Evolutionary conservation across 2,329 filamentous ascomycete species (phyloP).

Genomic region (Colletotrichum camelliae): DNA sequence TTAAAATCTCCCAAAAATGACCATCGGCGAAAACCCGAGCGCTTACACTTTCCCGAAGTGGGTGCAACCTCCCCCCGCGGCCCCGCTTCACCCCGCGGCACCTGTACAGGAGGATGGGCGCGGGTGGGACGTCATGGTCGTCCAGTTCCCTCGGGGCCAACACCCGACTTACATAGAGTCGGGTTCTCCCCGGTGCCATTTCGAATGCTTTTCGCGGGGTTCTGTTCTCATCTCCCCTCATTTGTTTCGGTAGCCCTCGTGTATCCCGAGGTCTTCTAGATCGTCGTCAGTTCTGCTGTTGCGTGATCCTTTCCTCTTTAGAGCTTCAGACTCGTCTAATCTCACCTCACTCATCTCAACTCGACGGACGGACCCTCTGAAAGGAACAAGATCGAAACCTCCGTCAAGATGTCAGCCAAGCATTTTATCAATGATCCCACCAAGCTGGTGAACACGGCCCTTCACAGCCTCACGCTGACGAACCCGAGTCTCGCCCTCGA

Average conservation of each 20-base stretch:
- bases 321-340: not conserved
- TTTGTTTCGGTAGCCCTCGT: not conserved
- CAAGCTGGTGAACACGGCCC: conserved; percentile 77
- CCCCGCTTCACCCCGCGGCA: conserved; percentile 11
- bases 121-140: conserved; percentile 4
- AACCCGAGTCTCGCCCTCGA: conserved; percentile 87
- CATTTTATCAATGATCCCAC: conserved; percentile 90
- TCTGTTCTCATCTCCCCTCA: not conserved
- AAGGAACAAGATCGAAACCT: not conserved
- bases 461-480: conserved; percentile 78
- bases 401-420: conserved; percentile 61
- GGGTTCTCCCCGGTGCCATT: not conserved
- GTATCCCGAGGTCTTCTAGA: not conserved
- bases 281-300: not conserved
- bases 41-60: conserved; percentile 13
- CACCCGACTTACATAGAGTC: conserved; percentile 19
- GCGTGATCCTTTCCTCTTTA: not conserved
- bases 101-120: not conserved
- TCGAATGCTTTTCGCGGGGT: not conserved
- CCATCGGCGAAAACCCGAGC: not conserved
- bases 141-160: not conserved
- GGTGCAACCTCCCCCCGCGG: conserved; percentile 1
- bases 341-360: not conserved
- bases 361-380: not conserved
- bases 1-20: conserved; percentile 4